phyloP scores from a whole-genome alignment of 1,139 yeast genomes.

The Suhomyces panamericanus region DNA sequence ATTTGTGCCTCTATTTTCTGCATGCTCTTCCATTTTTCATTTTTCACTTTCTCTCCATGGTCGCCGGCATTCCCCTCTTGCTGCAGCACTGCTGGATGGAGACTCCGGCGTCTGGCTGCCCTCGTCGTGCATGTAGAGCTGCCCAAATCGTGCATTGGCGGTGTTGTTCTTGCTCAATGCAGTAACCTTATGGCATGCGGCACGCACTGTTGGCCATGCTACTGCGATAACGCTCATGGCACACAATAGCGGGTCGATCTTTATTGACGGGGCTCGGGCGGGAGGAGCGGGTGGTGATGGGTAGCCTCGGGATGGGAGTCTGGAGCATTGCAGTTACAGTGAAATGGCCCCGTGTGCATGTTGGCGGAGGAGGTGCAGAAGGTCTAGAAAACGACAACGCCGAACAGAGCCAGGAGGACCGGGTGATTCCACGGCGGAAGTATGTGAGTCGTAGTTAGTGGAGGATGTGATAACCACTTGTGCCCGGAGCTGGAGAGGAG shows the following conservation, averaged over 20 bases:
- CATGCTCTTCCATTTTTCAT: no score
- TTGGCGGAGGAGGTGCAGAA: no score
- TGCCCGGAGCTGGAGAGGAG: neutral
- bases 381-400: neutral
- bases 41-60: no score
- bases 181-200: constrained; percentile 1
- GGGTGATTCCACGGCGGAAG: neutral
- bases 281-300: neutral
- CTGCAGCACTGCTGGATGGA: neutral
- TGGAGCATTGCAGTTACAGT: no score
- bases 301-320: neutral
- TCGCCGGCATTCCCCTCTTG: no score
- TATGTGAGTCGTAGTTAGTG: neutral
- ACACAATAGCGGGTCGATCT: constrained; percentile 2
- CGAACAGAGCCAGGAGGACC: neutral
- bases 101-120: neutral
- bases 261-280: constrained; percentile 2
- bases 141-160: neutral
- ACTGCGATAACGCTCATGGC: constrained; percentile 3
- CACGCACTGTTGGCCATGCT: constrained; percentile 1
- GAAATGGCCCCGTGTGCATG: no score
- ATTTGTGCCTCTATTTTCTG: no score
- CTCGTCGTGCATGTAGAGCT: no score
- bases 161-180: neutral
- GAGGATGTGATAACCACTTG: neutral